Evolutionary conservation across 176 grass and related monocot species (phyloP).

Genomic region (Poa annua): DNA sequence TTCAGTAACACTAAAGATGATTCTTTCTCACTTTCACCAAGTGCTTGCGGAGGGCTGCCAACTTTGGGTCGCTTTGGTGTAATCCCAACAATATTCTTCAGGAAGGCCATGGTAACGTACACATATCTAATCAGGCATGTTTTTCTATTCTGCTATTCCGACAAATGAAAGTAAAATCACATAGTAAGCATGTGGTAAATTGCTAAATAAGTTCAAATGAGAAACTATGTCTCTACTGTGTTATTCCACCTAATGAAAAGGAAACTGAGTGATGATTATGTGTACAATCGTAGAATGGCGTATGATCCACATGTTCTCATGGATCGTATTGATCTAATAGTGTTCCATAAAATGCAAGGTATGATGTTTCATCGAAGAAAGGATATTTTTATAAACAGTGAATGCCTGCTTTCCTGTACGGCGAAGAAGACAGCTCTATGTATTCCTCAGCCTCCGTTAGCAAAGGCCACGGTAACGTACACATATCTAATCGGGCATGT

Average conservation of each 20-base stretch:
- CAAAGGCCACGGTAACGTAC: too few relatives aligned
- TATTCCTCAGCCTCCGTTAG: constrained; percentile 99
- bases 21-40: constrained; percentile 32
- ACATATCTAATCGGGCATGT: too few relatives aligned
- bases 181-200: background rate
- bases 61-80: constrained; percentile 76
- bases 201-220: too few relatives aligned
- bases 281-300: background rate
- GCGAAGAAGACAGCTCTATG: constrained; percentile 79
- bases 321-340: background rate
- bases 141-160: constrained; percentile 3
- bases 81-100: constrained; percentile 85
- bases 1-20: background rate
- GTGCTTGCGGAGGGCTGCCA: constrained; percentile 7
- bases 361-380: constrained; percentile 34
- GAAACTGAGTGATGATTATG: background rate
- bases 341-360: background rate
- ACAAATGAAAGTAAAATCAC: background rate
- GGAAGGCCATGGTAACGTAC: constrained; percentile 32
- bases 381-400: constrained; percentile 99
- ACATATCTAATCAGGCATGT: background rate
- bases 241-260: background rate
- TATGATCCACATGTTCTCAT: background rate
- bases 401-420: constrained; percentile 93
- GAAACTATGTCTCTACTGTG: background rate